Evolutionary conservation across 2,329 filamentous ascomycete species (phyloP), one percentile per base, ranked within the genome.

Genomic region (Aspergillus hiratsukae): DNA sequence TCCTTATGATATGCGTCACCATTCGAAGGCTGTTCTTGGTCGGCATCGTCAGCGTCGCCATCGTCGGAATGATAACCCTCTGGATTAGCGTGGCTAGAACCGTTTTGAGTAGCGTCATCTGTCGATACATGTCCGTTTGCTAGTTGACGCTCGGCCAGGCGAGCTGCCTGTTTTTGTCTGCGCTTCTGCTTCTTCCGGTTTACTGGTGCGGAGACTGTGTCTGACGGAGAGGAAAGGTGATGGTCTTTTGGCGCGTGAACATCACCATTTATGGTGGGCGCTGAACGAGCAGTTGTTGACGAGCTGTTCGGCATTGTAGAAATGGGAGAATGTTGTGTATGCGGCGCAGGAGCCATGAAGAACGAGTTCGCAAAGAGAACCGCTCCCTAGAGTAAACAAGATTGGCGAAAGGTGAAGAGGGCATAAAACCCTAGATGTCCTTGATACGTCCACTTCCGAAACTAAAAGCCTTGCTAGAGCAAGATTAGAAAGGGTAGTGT

Each of bases 101-200:
- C 73, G 59, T 75, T 74, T 23, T 73, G 71, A 60, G 73, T 70
- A 29, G 61, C 57, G 17, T 55, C 50, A 50, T 68, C 64, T 35
- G 59, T 60, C 28, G 64, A 58, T 31, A 57, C 53, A 53, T 69
- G 64, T 41, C 66, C 64, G 56, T 69, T 72, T 31, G 66, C 61
- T 7, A 67, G 69, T 60, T 78, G 75, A 63, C 78, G 78, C 31
- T 80, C 80, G 29, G 83, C 83, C 69, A 87, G 84, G 58, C 87
- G 87, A 31, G 90, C 88, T 35, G 88, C 89, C 75, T 84, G 81
- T 73, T 97, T 97, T 70, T 90, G 88, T 63, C 92, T 85, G 64
- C 92, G 86, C 81, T 96, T 97, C 74, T 94, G 89, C 80, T 97
- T 97, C 81, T 97, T 97, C 70, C 90, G 86, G 76, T 96, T 97